Conservation (phyloP, 2,329 filamentous ascomycete genomes). For the Lecanicillium sp. region DNA sequence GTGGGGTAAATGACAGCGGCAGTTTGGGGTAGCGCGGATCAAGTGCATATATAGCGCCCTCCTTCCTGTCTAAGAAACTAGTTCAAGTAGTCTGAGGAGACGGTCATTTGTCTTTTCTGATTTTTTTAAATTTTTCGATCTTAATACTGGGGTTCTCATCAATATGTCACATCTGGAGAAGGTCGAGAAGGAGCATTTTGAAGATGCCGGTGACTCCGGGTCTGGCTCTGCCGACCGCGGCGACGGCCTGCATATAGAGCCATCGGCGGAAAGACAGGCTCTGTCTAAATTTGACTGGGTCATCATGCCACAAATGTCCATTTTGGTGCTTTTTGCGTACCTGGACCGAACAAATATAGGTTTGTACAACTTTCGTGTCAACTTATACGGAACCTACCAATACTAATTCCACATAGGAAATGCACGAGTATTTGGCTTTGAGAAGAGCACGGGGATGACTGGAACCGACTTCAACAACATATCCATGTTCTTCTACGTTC, state of each 20-base stretch:
- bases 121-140: no score
- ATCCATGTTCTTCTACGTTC: conserved; percentile 21
- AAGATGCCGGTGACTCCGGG: conserved; percentile 4
- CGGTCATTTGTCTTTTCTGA: no score
- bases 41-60: no score
- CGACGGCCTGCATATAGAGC: conserved; percentile 2
- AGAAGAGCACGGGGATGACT: conserved; percentile 20
- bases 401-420: conserved; percentile 17
- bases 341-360: conserved; percentile 20
- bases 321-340: conserved; percentile 17
- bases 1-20: conserved; percentile 1
- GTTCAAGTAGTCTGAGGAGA: no score
- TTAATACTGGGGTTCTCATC: no score
- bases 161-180: conserved; percentile 2
- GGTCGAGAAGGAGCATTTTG: background rate
- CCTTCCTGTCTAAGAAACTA: no score
- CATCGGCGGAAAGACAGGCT: conserved; percentile 2
- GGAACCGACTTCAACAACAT: conserved; percentile 22
- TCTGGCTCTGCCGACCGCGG: conserved; percentile 1
- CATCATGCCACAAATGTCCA: conserved; percentile 18
- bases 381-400: no score
- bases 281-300: conserved; percentile 20
- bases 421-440: conserved; percentile 23
- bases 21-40: no score
- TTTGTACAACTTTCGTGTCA: background rate